These are phyloP conservation scores for Hibiscus syriacus DNA, from an alignment of 345 rosid genomes.

Conservation along the genomic window DNA sequence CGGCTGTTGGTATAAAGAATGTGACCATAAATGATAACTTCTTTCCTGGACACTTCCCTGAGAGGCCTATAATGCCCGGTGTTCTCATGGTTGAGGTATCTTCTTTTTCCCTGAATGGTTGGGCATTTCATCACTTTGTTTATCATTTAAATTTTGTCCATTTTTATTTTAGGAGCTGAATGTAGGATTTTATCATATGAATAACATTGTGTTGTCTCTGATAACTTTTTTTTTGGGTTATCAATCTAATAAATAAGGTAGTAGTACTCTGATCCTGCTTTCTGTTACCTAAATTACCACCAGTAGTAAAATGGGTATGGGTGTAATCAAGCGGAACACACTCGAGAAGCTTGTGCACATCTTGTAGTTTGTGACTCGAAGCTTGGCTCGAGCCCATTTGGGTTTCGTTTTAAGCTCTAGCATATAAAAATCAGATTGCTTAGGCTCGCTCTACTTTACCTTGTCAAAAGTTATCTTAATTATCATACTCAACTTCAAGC, in stretches of 20 bases:
- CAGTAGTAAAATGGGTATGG: too few relatives aligned
- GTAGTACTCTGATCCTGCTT: neutral
- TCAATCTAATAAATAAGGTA: neutral
- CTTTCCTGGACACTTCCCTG: slow-evolving; percentile 99
- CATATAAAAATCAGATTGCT: neutral
- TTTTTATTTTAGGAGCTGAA: neutral
- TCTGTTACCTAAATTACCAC: neutral
- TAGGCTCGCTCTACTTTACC: neutral
- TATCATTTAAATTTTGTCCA: neutral
- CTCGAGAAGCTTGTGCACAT: neutral
- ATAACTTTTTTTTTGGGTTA: too few relatives aligned
- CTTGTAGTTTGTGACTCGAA: neutral
- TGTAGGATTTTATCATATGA: neutral
- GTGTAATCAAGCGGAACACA: neutral
- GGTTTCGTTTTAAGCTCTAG: neutral
- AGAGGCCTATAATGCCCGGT: slow-evolving; percentile 98
- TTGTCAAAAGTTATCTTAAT: neutral
- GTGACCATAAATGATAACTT: slow-evolving; percentile 96
- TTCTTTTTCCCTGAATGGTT: neutral
- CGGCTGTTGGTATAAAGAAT: slow-evolving; percentile 90
- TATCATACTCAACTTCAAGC: neutral
- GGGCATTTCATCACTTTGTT: neutral
- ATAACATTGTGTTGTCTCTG: too few relatives aligned
- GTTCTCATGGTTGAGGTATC: slow-evolving; percentile 97
- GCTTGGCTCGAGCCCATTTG: neutral